These are phyloP conservation scores for Microbotryum lychnidis-dioicae DNA, from an alignment of 1,284 basidiomycete genomes.

Conservation along the genomic window DNA sequence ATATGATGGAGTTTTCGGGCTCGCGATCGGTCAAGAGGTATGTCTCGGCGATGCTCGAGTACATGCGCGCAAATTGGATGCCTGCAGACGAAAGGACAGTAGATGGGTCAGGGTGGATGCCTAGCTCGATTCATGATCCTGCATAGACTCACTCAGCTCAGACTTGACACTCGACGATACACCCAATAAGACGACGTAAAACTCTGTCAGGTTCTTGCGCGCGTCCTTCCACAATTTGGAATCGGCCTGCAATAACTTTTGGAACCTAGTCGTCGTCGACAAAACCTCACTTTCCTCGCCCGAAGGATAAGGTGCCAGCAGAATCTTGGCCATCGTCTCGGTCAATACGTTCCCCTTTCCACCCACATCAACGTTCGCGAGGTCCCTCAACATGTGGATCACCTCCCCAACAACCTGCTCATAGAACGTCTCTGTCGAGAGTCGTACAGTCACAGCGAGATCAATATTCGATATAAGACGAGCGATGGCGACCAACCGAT, in stretches of 20 bases:
- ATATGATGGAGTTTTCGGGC: constrained; percentile 84
- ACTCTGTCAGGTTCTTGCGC: constrained; percentile 66
- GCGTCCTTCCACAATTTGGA: constrained; percentile 75
- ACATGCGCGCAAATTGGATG: constrained; percentile 72
- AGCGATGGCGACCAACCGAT: constrained; percentile 67
- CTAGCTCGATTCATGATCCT: neutral
- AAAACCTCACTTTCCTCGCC: constrained; percentile 36
- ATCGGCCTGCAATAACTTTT: constrained; percentile 69
- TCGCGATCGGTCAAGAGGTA: constrained; percentile 87
- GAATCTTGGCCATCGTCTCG: constrained; percentile 61
- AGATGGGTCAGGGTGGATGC: neutral
- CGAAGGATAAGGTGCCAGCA: constrained; percentile 55
- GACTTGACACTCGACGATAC: constrained; percentile 67
- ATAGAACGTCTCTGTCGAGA: constrained; percentile 79
- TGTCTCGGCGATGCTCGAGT: constrained; percentile 76
- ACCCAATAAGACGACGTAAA: constrained; percentile 68
- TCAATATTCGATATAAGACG: constrained; percentile 79
- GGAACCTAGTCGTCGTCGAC: constrained; percentile 49
- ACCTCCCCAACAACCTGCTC: constrained; percentile 78
- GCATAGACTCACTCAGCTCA: constrained; percentile 54
- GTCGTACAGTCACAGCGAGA: constrained; percentile 79
- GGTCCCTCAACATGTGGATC: constrained; percentile 76
- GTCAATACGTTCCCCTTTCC: constrained; percentile 55
- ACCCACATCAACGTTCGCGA: constrained; percentile 53
- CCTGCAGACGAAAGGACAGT: constrained; percentile 45